These are phyloP conservation scores for Saitozyma podzolica DNA, from an alignment of 768 basidiomycete genomes.

Conservation along the genomic window DNA sequence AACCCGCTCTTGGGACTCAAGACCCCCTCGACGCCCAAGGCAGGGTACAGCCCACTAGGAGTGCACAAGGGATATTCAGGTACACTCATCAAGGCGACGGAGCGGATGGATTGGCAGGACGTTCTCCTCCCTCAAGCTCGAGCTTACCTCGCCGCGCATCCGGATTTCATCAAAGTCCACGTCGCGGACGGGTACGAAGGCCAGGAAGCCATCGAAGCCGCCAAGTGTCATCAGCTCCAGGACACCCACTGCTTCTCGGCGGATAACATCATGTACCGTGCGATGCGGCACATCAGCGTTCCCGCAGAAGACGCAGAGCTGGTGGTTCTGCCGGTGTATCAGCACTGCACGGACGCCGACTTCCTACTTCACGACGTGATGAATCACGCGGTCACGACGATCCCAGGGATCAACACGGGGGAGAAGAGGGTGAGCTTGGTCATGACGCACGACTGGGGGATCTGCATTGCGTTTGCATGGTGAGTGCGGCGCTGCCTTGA, in stretches of 20 bases:
- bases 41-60: conserved; percentile 4
- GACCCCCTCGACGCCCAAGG: background rate
- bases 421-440: conserved; percentile 36
- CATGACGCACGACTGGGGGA: conserved; percentile 53
- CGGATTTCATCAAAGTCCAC: conserved; percentile 47
- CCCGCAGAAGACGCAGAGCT: conserved; percentile 50
- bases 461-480: conserved; percentile 49
- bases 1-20: conserved; percentile 36
- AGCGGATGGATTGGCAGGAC: conserved; percentile 36
- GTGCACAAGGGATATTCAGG: conserved; percentile 2
- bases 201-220: conserved; percentile 37
- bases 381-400: conserved; percentile 31
- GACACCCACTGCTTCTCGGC: conserved; percentile 51
- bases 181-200: conserved; percentile 42
- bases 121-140: conserved; percentile 45
- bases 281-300: conserved; percentile 43
- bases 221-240: conserved; percentile 41
- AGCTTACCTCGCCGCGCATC: conserved; percentile 31
- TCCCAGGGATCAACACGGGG: conserved; percentile 31
- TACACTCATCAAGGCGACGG: conserved; percentile 7
- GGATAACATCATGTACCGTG: conserved; percentile 47
- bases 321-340: conserved; percentile 49
- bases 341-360: conserved; percentile 40
- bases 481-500: conserved; percentile 13
- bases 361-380: conserved; percentile 42